Base-by-base conservation (phyloP, 2,329 filamentous ascomycete species). In the Ophiostoma ips region DNA sequence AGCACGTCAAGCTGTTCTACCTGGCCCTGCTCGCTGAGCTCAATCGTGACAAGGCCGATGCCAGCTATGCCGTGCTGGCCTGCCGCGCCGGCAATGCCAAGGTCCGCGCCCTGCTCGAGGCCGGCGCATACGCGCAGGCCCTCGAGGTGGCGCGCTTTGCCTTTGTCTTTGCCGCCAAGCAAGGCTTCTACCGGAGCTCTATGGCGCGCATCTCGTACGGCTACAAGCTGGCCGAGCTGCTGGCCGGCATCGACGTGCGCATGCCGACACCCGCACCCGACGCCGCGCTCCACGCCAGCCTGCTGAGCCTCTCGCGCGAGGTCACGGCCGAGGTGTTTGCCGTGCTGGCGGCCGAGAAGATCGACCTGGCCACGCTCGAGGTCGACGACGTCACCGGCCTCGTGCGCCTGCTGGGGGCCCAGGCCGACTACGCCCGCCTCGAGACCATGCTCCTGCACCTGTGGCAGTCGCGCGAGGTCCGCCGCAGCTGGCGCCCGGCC, bases 341-440 rank as follows among this genome's bases (percentile, higher is more conserved):
- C 8, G 66, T 66, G 8, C 67, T 71, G 55, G 63, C 61, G 43
- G 62, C 65, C 4, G 58, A 64, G 16, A 61, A 71, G 16, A 64
- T 75, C 40, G 67, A 72, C 51, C 63, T 73, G 37, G 59, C 66
- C 13, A 62, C 65, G 10, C 56, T 75, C 15, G 62, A 63, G 18
- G 65, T 71, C 48, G 62, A 66, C 31, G 70, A 73, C 35, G 59
- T 75, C 1, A 65, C 66, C 16, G 66, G 66, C 8, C 61, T 74
- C 2, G 63, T 72, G 28, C 64, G 64, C 10, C 61, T 75, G 3
- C 63, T 76, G 1, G 71, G 71, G 30, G 66, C 68, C 21, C 70
- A 73, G 51, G 58, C 64, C 50, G 70, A 73, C 56, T 71, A 65
- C 52, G 58, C 60, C 18, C 69, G 71, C 46, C 65, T 73, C 11